Conservation (phyloP, 257 asterid genomes). For the Solanum acaule region DNA sequence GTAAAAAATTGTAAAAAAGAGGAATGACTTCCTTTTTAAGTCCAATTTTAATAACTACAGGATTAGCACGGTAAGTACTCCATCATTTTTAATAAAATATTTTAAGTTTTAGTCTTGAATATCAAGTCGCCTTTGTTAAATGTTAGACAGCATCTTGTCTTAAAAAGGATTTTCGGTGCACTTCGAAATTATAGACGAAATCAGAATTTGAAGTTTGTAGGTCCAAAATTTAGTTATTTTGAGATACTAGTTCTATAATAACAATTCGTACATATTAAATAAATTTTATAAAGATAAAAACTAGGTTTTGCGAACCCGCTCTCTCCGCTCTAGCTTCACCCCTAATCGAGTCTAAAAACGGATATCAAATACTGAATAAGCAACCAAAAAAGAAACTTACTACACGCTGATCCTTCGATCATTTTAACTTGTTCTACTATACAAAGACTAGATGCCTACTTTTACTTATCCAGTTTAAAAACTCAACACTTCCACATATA, state of each 20-base stretch:
- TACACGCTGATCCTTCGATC: no score
- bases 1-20: background rate
- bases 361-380: rapidly evolving
- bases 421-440: background rate
- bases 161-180: no score
- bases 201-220: rapidly evolving
- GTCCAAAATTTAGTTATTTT: background rate
- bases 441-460: background rate
- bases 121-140: background rate
- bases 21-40: background rate
- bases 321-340: background rate
- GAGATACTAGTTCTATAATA: background rate
- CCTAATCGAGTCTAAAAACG: background rate
- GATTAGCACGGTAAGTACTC: no score
- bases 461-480: background rate
- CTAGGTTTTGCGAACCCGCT: background rate
- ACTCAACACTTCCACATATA: rapidly evolving
- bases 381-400: background rate
- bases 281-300: background rate
- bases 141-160: rapidly evolving
- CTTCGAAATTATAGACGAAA: background rate
- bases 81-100: background rate
- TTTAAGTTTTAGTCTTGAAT: background rate
- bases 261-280: background rate
- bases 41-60: background rate